Evolutionary conservation across 1,284 basidiomycete genomes (phyloP), one percentile per base, ranked within the genome.

Genomic region (Austroboletus sp.): DNA sequence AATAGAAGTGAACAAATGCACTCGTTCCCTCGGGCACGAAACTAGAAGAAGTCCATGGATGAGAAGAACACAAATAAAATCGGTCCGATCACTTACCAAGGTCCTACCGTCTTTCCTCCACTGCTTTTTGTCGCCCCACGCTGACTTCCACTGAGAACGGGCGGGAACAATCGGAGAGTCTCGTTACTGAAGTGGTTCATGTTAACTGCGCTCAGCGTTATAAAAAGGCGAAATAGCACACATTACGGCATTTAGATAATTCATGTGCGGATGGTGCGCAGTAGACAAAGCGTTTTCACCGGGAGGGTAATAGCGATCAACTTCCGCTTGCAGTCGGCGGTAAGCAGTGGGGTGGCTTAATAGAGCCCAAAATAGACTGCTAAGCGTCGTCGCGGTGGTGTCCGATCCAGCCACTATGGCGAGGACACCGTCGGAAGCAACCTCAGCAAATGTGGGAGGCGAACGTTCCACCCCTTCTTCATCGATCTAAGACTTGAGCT

Each of bases 381-480:
- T 66, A 6, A 80, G 53, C 0, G 67, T 70, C 3, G 67, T 71
- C 1, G 77, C 64, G 0, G 75, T 74, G 0, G 80, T 80, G 54
- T 80, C 79, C 6, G 79, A 75, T 12, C 76, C 77, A 7, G 79
- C 79, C 4, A 79, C 63, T 40, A 80, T 73, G 3, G 75, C 71
- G 7, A 78, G 66, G 15, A 68, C 61, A 12, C 70, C 69, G 38
- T 79, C 74, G 4, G 70, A 67, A 6, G 70, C 58, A 11, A 77
- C 63, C 31, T 69, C 62, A 4, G 59, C 57, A 19, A 66, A 51
- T 30, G 62, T 63, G 2, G 72, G 63, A 32, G 68, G 66, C 4
- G 64, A 61, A 31, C 62, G 63, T 34, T 75, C 75, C 17, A 66
- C 43, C 5, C 70, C 68, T 17, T 66, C 66, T 52, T 76, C 76